Conservation (phyloP, 257 asterid species). For the Solanum ossicruentum region DNA sequence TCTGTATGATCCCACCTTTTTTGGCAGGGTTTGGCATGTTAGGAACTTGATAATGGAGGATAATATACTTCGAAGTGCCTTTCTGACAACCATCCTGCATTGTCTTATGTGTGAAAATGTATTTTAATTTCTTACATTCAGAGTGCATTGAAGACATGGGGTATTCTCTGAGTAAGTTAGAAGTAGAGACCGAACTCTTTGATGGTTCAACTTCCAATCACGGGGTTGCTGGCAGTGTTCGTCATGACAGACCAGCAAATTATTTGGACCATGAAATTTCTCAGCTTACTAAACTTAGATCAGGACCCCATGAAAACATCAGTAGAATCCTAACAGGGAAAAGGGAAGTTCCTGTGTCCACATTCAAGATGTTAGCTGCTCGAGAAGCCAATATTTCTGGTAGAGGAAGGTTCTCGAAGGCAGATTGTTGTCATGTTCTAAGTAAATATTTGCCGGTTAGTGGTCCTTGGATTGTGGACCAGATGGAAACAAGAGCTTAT, state of each 20-base stretch:
- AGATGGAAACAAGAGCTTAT: constrained; percentile 71
- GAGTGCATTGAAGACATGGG: constrained; percentile 38
- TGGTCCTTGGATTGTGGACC: constrained; percentile 66
- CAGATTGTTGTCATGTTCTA: constrained; percentile 63
- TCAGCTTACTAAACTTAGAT: constrained; percentile 60
- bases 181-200: constrained; percentile 28
- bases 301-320: constrained; percentile 47
- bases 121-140: constrained; percentile 8
- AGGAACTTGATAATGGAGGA: background rate
- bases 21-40: constrained; percentile 6
- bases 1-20: background rate
- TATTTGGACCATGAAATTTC: constrained; percentile 46
- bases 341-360: constrained; percentile 37
- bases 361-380: constrained; percentile 59
- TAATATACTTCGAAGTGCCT: background rate
- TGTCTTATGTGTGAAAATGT: background rate
- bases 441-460: constrained; percentile 63
- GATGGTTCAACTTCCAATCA: constrained; percentile 34
- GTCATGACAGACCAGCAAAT: constrained; percentile 1
- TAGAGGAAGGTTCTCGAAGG: constrained; percentile 56
- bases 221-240: constrained; percentile 11
- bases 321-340: constrained; percentile 31
- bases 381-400: constrained; percentile 64
- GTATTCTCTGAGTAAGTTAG: constrained; percentile 57
- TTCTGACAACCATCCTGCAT: background rate